These are phyloP conservation scores for Neopestalotiopsis rosae DNA, from an alignment of 2,329 filamentous ascomycete genomes.

Conservation along the genomic window DNA sequence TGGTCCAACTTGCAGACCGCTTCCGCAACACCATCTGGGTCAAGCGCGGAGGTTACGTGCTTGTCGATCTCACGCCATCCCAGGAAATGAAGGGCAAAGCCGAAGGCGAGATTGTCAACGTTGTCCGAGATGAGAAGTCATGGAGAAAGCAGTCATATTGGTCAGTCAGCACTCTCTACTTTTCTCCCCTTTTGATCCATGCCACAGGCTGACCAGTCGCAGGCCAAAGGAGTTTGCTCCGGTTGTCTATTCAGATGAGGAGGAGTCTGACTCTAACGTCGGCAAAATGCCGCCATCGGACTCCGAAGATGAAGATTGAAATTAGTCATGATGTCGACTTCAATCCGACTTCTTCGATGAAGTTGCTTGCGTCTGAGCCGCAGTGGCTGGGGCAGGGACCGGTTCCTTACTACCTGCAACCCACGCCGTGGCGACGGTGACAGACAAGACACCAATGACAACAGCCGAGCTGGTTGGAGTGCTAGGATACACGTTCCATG, in stretches of 20 bases:
- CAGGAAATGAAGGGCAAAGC: slow-evolving; percentile 78
- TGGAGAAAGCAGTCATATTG: slow-evolving; percentile 93
- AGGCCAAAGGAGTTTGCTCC: slow-evolving; percentile 85
- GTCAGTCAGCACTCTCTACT: slow-evolving; percentile 50
- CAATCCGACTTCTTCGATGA: slow-evolving; percentile 27
- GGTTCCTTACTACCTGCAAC: slow-evolving; percentile 52
- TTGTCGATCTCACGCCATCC: slow-evolving; percentile 72
- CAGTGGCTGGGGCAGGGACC: slow-evolving; percentile 23
- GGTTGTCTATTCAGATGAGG: slow-evolving; percentile 64
- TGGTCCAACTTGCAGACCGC: slow-evolving; percentile 81
- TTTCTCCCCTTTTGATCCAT: neutral
- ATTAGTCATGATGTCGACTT: neutral
- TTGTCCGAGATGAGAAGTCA: slow-evolving; percentile 87
- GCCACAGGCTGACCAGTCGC: slow-evolving; percentile 27
- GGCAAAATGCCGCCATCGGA: slow-evolving; percentile 86
- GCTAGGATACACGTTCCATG: slow-evolving; percentile 95
- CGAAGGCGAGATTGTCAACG: slow-evolving; percentile 87
- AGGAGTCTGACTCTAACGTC: slow-evolving; percentile 78
- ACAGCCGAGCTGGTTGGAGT: slow-evolving; percentile 58
- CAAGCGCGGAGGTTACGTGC: slow-evolving; percentile 84
- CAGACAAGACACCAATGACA: slow-evolving; percentile 74
- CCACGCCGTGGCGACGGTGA: slow-evolving; percentile 70
- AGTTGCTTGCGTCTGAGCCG: slow-evolving; percentile 20
- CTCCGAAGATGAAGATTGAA: slow-evolving; percentile 69
- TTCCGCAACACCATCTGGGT: slow-evolving; percentile 96